A percentile compares a stretch with the other conserved stretches of the same genome.
phyloP scores from a whole-genome alignment of 129 eudicot species.

The Rutidosis leptorrhynchoides region DNA sequence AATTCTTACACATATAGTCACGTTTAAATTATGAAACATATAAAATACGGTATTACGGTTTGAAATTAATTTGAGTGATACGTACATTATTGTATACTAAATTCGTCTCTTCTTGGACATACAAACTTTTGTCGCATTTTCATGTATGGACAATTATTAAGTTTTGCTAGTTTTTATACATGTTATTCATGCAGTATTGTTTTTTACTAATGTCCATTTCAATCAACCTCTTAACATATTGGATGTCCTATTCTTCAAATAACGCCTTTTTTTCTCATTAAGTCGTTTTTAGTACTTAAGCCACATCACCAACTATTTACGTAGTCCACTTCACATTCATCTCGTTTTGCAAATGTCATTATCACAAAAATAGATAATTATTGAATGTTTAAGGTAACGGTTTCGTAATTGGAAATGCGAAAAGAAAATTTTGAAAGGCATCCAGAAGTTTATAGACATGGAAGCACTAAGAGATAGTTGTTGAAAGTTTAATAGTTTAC shows the following conservation, averaged over 20 bases:
- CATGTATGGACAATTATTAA: not conserved
- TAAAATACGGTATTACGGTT: too few relatives aligned
- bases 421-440: not conserved
- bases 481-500: not conserved
- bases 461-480: not conserved
- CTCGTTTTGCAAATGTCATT: not conserved
- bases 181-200: not conserved
- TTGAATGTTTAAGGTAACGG: too few relatives aligned
- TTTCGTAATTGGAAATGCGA: not conserved
- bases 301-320: slow-evolving; percentile 1
- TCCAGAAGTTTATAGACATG: not conserved
- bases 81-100: too few relatives aligned
- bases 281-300: not conserved
- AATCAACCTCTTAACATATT: not conserved
- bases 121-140: not conserved
- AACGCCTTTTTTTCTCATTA: not conserved
- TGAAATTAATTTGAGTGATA: too few relatives aligned
- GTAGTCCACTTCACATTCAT: not conserved
- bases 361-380: not conserved
- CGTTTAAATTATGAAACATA: too few relatives aligned
- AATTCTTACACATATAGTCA: too few relatives aligned
- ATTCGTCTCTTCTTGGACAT: too few relatives aligned
- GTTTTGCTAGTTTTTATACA: not conserved
- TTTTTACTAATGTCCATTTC: slow-evolving; percentile 5
- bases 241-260: not conserved